A percentile compares a stretch with the other conserved stretches of the same genome.
These are phyloP conservation scores for Claviceps pazoutovae DNA, from an alignment of 2,329 filamentous ascomycete species.

Conservation along the genomic window DNA sequence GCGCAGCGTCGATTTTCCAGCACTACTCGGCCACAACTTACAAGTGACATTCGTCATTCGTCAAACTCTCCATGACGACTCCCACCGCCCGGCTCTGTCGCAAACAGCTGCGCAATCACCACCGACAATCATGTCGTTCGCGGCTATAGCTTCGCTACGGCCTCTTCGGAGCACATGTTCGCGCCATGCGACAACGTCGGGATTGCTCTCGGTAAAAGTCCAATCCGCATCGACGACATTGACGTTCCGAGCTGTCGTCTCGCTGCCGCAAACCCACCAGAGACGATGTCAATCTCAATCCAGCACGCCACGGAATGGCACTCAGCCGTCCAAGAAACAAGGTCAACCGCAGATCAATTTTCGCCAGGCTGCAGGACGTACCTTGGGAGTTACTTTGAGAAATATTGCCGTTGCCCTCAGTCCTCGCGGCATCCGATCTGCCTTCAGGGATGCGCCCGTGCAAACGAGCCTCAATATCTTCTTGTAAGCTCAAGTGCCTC, in stretches of 20 bases:
- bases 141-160: slow-evolving; percentile 20
- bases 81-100: not conserved
- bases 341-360: slow-evolving; percentile 18
- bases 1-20: not conserved
- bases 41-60: not conserved
- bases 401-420: slow-evolving; percentile 21
- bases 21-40: not conserved
- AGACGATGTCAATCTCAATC: slow-evolving; percentile 18
- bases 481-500: slow-evolving; percentile 13
- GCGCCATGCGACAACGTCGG: slow-evolving; percentile 14
- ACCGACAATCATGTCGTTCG: slow-evolving; percentile 17
- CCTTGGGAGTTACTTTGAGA: slow-evolving; percentile 20
- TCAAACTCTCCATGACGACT: not conserved
- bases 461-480: slow-evolving; percentile 17
- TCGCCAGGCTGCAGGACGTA: slow-evolving; percentile 15
- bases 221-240: slow-evolving; percentile 15
- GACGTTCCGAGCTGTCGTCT: slow-evolving; percentile 17
- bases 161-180: slow-evolving; percentile 18
- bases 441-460: slow-evolving; percentile 20
- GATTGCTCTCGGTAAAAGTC: slow-evolving; percentile 20
- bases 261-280: slow-evolving; percentile 13
- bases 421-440: slow-evolving; percentile 20
- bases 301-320: slow-evolving; percentile 8
- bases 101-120: not conserved
- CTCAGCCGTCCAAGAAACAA: slow-evolving; percentile 8